These are phyloP conservation scores for Climacium dendroides DNA, from an alignment of 225 moss, liverwort and hornwort species.

Conservation along the genomic window DNA sequence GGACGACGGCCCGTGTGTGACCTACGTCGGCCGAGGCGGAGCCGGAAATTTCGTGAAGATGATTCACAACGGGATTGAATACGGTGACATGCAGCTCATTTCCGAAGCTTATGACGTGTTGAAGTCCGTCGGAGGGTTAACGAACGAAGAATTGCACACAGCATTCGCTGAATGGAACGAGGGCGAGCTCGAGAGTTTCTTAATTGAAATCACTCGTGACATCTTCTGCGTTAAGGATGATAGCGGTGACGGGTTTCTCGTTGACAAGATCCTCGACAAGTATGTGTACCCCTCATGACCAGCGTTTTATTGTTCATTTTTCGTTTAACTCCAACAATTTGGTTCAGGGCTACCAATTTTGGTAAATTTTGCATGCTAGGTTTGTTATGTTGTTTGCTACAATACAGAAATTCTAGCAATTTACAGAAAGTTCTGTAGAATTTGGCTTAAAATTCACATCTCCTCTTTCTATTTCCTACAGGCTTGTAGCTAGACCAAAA, in stretches of 20 bases:
- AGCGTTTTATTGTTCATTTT: neutral
- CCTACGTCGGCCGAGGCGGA: slow-evolving; percentile 75
- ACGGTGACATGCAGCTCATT: slow-evolving; percentile 93
- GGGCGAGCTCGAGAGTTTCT: slow-evolving; percentile 84
- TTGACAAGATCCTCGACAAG: slow-evolving; percentile 85
- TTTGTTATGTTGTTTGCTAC: neutral
- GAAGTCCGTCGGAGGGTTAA: slow-evolving; percentile 60
- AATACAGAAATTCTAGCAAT: neutral
- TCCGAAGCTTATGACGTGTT: slow-evolving; percentile 92
- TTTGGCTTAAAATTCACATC: neutral
- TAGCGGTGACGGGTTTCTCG: slow-evolving; percentile 59
- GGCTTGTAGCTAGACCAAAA: neutral
- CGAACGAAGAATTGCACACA: slow-evolving; percentile 55
- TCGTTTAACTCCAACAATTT: neutral
- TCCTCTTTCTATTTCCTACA: neutral
- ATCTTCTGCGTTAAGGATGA: slow-evolving; percentile 77
- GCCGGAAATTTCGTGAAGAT: slow-evolving; percentile 86
- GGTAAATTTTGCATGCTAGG: neutral
- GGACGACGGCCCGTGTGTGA: slow-evolving; percentile 81
- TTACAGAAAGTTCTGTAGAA: neutral
- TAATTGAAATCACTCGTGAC: slow-evolving; percentile 74
- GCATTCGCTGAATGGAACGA: slow-evolving; percentile 75
- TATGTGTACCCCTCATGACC: neutral
- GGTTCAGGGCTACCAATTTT: neutral
- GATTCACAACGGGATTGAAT: slow-evolving; percentile 92